Base-by-base conservation (phyloP, 257 asterid genomes). In the Jaltomata sinuosa region DNA sequence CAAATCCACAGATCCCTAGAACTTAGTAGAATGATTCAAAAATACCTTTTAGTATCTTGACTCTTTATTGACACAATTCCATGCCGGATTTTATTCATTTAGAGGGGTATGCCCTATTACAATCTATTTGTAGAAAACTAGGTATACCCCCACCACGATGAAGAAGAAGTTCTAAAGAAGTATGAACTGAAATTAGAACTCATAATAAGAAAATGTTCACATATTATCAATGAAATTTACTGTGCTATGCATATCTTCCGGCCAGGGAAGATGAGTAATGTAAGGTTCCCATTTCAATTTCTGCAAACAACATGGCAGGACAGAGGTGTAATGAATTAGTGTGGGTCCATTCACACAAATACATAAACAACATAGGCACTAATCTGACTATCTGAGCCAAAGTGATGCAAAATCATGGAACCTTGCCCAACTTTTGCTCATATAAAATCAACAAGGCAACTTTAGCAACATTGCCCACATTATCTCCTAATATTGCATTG, bases 211-310 rank as follows among this genome's bases (percentile, higher is more conserved):
- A 9, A 27, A 27, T 62, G 71, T 62, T 62, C 40, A 77, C 42
- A 49, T 22, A 15, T 45, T 29, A 8, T 79, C 42, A 16, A 31
- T 18, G 1, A 50, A 50, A 79, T 84, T 83, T 81, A 91, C 94
- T 42, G 95, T 90, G 93, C 88, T 91, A 47, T 96, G 97, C 94
- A 96, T 86, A 61, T 90, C 91, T 38, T 86, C 90, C 29, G 78
- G 86, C 80, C 9, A 86, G 76, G 98, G 95, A 84, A 93, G 95
- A 47, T 89, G 85, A 64, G 90, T 84, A 52, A 96, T 86, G 29
- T 94, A 96, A 65, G 97, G 97, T 22, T 87, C 94, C 98, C 97
- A 96, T 84, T 91, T 87, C n/a, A 97, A 94, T 53, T 87, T 84
- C 88, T 85, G 88, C 77, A 36, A 64, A 53, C 82, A 27, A 65